Base-by-base conservation (phyloP, 345 rosid species). In the Populus deltoides region DNA sequence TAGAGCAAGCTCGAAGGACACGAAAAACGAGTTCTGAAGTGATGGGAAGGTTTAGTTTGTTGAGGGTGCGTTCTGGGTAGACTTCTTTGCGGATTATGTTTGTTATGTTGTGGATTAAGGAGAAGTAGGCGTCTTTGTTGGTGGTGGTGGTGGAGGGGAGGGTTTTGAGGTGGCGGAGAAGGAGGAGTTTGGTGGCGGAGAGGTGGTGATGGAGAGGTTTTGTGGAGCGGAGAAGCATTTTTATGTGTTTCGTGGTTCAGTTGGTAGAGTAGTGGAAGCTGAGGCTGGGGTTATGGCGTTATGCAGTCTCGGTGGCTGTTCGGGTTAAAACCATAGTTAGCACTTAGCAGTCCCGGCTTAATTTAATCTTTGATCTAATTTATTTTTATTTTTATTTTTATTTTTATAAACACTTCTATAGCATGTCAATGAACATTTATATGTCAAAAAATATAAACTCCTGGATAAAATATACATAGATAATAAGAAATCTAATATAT, bases 1-100 rank as follows among this genome's bases (percentile, higher is more conserved):
- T 81, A 31, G 93, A 87, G 81, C 91, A 84, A 69, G 94, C 89
- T 53, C 93, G 99, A 66, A 93, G 97, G 63, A 96, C 92, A 66
- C 97, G 92, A 82, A 79, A 90, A 43, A 92, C 98, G 68, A 96
- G 93, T 78, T 93, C 94, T 10, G 98, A 88, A 25, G 86, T 86
- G 49, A 91, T 76, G 61, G 88, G 80, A 81, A 93, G 76, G 75
- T 78, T 79, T 75, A 87, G 85, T 38, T 59, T 79, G 71, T 75
- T 74, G 67, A 93, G 90, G 1, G 97, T 87, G 35, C 96, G 90
- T 75, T 95, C 98, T 36, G 92, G 90, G 84, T 92, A 91, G 82
- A 91, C 74, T 73, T 95, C 99, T 25, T 88, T 94, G 70, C 93
- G 91, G 53, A 92, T 88, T 12, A 89, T 84, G 88, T 90, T 91